A percentile compares a stretch with the other conserved stretches of the same genome.
Conservation (phyloP, 768 basidiomycete species). For the Kwoniella europaea region DNA sequence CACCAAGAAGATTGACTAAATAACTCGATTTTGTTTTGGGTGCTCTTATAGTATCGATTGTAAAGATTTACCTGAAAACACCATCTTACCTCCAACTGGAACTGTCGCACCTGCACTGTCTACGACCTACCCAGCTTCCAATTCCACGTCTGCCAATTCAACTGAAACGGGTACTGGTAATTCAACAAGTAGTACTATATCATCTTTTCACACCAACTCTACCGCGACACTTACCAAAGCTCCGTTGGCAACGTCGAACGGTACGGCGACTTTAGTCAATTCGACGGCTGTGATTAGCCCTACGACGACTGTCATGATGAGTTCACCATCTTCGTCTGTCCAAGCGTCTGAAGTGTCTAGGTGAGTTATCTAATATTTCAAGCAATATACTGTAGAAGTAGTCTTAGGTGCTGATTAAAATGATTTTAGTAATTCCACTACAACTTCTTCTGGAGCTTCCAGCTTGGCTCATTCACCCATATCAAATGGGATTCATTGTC, state of each 20-base stretch:
- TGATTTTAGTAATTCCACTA: not conserved
- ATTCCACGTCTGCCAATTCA: not conserved
- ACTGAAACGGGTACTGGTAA: not conserved
- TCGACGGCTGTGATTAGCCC: not conserved
- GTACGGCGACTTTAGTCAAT: not conserved
- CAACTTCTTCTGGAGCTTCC: not conserved
- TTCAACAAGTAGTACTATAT: not conserved
- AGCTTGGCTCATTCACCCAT: not conserved
- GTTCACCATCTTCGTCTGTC: not conserved
- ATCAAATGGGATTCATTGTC: not conserved
- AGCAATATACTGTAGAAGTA: not conserved
- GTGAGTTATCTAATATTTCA: not conserved
- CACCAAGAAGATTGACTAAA: not conserved
- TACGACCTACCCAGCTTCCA: not conserved
- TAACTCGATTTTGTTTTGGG: too few relatives aligned
- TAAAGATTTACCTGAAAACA: constrained; percentile 14
- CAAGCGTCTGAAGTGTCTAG: too few relatives aligned
- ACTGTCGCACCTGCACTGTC: constrained; percentile 7
- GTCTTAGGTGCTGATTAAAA: not conserved
- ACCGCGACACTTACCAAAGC: not conserved
- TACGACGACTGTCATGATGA: constrained; percentile 5
- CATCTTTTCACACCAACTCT: not conserved
- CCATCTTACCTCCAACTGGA: not conserved
- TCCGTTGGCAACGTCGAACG: not conserved
- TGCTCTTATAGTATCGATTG: constrained; percentile 8